Base-by-base conservation (phyloP, 495 filamentous ascomycete species). In the Penicillium chermesinum region DNA sequence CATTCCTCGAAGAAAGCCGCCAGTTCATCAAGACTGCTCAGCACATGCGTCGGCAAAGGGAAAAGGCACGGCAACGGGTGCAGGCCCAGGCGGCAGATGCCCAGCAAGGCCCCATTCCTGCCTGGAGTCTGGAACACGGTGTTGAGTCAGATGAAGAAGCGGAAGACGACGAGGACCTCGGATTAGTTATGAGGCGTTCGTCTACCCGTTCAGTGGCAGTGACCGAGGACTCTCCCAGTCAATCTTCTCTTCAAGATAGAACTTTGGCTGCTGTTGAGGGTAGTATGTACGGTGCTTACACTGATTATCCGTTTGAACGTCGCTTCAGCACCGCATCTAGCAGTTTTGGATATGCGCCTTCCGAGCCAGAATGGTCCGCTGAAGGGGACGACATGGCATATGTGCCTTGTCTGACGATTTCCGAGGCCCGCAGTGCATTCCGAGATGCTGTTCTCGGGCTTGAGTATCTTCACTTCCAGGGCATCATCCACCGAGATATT, bases 401-500 rank as follows among this genome's bases (percentile, higher is more conserved):
- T 58, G 90, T 96, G 3, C 93, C 93, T 14, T 88, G 88, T 62
- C 81, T 97, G 61, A 95, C 91, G 8, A 72, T 96, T 18, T 73
- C 77, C n/a, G 79, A 90, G 58, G 85, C 90, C n/a, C 83, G 90
- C 16, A 82, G 80, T 21, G 88, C 87, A 1, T 97, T 99, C 66
- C 77, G 93, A 36, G 93, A 97, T 62, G 95, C 94, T 0, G 84
- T 99, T 1, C 77, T 97, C 18, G 93, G 93, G 18, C 68, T 99
- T 19, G 94, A 97, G 59, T 97, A 96, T 61, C 77, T 99, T 5
- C 93, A 99, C 57, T 97, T 89, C 57, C 88, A 97, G 67, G 90
- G 90, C 22, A 91, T 99, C 36, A 89, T 97, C 36, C 93, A 99
- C 62, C 87, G 93, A 22, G 93, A 99, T 62, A 99, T 99, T 71